These are phyloP conservation scores for Chaetomiaceae sp. DNA, from an alignment of 2,329 filamentous ascomycete species.

Conservation along the genomic window DNA sequence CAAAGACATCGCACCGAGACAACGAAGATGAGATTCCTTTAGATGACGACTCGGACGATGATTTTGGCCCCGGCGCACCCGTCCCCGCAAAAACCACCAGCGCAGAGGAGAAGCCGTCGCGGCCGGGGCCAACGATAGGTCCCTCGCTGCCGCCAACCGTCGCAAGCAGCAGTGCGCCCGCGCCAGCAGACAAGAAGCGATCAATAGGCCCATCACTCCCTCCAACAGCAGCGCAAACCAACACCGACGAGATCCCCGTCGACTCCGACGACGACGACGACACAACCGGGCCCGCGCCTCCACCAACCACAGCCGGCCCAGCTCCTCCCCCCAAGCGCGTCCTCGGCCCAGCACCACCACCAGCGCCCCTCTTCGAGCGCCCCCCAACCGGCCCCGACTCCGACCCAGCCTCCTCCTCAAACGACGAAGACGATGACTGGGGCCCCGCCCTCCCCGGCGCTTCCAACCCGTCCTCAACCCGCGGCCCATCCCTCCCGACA, in stretches of 20 bases:
- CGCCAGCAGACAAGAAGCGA: background rate
- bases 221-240: conserved; percentile 24
- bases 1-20: conserved; percentile 45
- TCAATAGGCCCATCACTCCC: conserved; percentile 24
- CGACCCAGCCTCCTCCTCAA: conserved; percentile 33
- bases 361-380: conserved; percentile 37
- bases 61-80: conserved; percentile 38
- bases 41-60: conserved; percentile 40
- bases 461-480: conserved; percentile 32
- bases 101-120: background rate
- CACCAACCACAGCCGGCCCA: conserved; percentile 22
- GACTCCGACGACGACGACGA: conserved; percentile 36
- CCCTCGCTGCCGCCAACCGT: conserved; percentile 25
- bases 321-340: conserved; percentile 28
- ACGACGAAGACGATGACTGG: conserved; percentile 48
- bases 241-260: conserved; percentile 41
- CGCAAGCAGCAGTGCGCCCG: conserved; percentile 5
- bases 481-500: conserved; percentile 33
- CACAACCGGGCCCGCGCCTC: conserved; percentile 31
- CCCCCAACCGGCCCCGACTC: conserved; percentile 32
- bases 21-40: conserved; percentile 49
- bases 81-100: conserved; percentile 8
- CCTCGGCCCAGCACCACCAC: conserved; percentile 42
- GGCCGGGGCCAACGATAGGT: conserved; percentile 25
- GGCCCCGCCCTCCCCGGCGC: conserved; percentile 55